Percentiles rank a stretch among this genome's conserved stretches.
Evolutionary conservation across 768 basidiomycete genomes (phyloP).

Genomic region (Leccinellum albellum): DNA sequence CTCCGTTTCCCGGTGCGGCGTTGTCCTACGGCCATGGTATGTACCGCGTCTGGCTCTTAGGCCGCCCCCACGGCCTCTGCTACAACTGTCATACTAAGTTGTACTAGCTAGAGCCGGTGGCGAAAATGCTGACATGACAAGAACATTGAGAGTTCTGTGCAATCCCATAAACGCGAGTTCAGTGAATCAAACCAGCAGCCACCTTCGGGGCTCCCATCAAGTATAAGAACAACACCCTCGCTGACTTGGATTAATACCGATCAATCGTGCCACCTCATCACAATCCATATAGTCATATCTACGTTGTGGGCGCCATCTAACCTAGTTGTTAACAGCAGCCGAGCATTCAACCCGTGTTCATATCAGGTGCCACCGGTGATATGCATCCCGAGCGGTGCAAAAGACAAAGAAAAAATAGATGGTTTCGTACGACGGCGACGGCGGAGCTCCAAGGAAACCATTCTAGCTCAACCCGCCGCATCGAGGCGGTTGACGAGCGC

Average conservation of each 20-base stretch:
- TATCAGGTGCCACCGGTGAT: not conserved
- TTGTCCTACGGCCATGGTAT: not conserved
- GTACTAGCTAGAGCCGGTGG: not conserved
- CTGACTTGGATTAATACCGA: not conserved
- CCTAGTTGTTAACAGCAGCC: not conserved
- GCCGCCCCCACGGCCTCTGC: not conserved
- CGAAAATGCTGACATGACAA: not conserved
- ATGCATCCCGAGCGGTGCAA: not conserved
- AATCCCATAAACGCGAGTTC: not conserved
- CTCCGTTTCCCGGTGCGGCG: not conserved
- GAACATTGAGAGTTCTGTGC: not conserved
- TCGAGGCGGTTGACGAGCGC: not conserved
- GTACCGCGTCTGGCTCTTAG: not conserved
- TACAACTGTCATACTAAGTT: not conserved
- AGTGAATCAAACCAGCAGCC: not conserved
- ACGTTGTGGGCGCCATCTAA: not conserved
- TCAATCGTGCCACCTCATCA: not conserved
- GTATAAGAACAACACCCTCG: not conserved
- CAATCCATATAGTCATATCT: not conserved
- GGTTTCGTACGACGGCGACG: not conserved
- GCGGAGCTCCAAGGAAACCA: not conserved
- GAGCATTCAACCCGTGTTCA: not conserved
- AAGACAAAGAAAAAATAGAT: not conserved
- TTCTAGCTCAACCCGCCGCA: not conserved
- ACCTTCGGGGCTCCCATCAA: slow-evolving; percentile 4